These are phyloP conservation scores for Arctium minus DNA, from an alignment of 129 eudicot species.

Conservation along the genomic window DNA sequence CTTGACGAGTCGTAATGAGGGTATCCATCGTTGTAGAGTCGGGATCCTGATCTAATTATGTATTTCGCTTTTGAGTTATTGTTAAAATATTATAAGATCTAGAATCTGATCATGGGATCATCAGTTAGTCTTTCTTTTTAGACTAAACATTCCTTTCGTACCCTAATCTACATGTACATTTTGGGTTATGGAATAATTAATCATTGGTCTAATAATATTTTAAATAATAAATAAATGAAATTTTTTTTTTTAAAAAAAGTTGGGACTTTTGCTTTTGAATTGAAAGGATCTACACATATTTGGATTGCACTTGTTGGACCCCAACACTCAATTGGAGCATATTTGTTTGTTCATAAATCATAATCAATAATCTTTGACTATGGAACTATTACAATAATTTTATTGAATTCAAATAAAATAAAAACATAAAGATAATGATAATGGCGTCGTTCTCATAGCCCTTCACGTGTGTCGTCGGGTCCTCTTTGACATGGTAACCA, in stretches of 20 bases:
- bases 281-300: slow-evolving; percentile 31
- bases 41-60: not conserved
- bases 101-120: not conserved
- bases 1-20: not conserved
- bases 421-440: slow-evolving; percentile 20
- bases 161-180: not conserved
- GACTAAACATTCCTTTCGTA: slow-evolving; percentile 1
- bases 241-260: not conserved
- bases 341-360: slow-evolving; percentile 33
- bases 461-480: slow-evolving; percentile 36
- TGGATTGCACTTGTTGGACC: slow-evolving; percentile 23
- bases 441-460: slow-evolving; percentile 29
- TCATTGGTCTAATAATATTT: not conserved
- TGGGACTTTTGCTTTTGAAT: slow-evolving; percentile 21
- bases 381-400: slow-evolving; percentile 8
- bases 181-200: not conserved
- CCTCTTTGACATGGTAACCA: slow-evolving; percentile 20
- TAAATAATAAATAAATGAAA: not conserved
- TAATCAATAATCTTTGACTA: slow-evolving; percentile 28
- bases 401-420: not conserved
- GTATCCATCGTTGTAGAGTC: not conserved
- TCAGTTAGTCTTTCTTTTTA: not conserved
- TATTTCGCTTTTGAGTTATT: not conserved
- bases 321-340: slow-evolving; percentile 21
- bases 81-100: not conserved